Evolutionary conservation across 495 filamentous ascomycete genomes (phyloP).

Genomic region (Penicillium verhagenii): DNA sequence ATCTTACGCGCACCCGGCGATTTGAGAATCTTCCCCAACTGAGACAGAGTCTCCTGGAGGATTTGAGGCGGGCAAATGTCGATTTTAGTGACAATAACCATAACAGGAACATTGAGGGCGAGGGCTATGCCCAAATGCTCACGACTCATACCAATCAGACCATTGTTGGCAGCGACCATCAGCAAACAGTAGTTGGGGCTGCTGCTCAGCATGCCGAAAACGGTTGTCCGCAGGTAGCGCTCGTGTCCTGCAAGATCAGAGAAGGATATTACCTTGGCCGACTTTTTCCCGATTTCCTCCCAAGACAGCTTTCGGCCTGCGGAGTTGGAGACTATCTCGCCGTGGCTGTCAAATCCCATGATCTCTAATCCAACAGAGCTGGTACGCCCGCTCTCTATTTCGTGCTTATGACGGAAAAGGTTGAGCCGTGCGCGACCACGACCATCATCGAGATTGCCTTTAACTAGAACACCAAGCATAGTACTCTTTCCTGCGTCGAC

Average conservation of each 20-base stretch:
- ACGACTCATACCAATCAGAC: conserved; percentile 95
- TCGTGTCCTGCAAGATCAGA: conserved; percentile 96
- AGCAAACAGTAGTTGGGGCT: conserved; percentile 97
- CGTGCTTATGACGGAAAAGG: conserved; percentile 96
- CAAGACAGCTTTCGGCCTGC: conserved; percentile 88
- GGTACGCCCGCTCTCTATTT: conserved; percentile 91
- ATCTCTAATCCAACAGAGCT: conserved; percentile 98
- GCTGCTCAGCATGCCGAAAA: conserved; percentile 91
- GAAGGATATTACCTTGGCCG: conserved; percentile 94
- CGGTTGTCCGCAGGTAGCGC: conserved; percentile 91
- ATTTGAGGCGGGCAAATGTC: conserved; percentile 98
- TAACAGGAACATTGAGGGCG: conserved; percentile 93
- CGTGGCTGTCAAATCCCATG: conserved; percentile 91
- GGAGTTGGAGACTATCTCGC: conserved; percentile 78
- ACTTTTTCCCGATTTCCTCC: conserved; percentile 96
- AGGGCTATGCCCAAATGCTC: conserved; percentile 96
- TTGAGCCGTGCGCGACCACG: conserved; percentile 93
- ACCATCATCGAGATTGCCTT: conserved; percentile 92
- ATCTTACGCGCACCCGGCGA: conserved; percentile 92
- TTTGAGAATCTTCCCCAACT: conserved; percentile 88
- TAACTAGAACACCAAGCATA: conserved; percentile 93
- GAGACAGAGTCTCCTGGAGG: conserved; percentile 88
- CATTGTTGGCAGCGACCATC: conserved; percentile 99
- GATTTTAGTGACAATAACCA: conserved; percentile 98
- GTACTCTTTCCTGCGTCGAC: conserved; percentile 97